Evolutionary conservation across 768 basidiomycete genomes (phyloP).

Genomic region (Exidia glandulosa): DNA sequence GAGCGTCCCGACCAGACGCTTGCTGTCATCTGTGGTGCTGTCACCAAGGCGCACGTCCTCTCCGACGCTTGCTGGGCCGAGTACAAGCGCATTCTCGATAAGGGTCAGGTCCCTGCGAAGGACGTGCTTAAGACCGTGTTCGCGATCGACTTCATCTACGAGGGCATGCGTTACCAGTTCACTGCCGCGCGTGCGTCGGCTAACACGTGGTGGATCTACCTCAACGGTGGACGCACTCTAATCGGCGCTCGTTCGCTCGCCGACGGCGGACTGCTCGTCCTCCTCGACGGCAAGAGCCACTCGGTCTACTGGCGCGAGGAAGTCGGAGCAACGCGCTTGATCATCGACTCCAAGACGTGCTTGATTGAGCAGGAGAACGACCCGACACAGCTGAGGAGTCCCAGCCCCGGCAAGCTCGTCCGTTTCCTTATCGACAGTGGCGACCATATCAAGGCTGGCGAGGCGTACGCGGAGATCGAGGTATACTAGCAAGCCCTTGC

Average conservation of each 20-base stretch:
- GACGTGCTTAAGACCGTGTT: conserved; percentile 96
- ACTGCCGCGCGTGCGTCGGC: conserved; percentile 86
- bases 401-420: conserved; percentile 92
- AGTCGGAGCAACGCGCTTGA: conserved; percentile 83
- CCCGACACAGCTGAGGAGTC: conserved; percentile 91
- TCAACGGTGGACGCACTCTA: conserved; percentile 88
- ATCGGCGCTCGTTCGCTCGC: conserved; percentile 89
- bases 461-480: conserved; percentile 97
- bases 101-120: conserved; percentile 92
- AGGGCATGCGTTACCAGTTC: conserved; percentile 89
- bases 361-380: conserved; percentile 99
- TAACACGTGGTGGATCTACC: conserved; percentile 85
- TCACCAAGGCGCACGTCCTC: conserved; percentile 86
- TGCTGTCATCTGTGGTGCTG: conserved; percentile 92
- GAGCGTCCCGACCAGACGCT: conserved; percentile 89
- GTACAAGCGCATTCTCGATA: conserved; percentile 92
- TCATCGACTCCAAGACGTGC: conserved; percentile 96
- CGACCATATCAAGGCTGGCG: conserved; percentile 93
- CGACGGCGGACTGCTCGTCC: conserved; percentile 87
- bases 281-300: conserved; percentile 90
- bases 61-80: conserved; percentile 84
- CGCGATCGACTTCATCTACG: conserved; percentile 94
- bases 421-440: conserved; percentile 93
- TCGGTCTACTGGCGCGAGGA: conserved; percentile 98
- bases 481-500: conserved; percentile 28